Percentiles rank a stretch among this genome's conserved stretches.
These are phyloP conservation scores for Russula ochroleuca DNA, from an alignment of 768 basidiomycete species.

Conservation along the genomic window DNA sequence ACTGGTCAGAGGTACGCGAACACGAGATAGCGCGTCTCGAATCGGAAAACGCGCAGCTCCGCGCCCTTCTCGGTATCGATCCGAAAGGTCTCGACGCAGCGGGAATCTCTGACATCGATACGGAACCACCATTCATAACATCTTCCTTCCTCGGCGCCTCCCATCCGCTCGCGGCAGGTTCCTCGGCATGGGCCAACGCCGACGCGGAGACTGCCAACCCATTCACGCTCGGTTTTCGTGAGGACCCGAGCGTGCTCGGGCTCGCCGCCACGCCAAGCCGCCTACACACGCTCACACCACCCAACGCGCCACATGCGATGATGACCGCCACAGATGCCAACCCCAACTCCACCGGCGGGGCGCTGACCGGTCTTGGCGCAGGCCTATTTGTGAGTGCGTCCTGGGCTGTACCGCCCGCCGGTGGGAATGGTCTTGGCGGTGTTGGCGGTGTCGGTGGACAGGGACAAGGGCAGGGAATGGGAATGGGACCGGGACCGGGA, in stretches of 20 bases:
- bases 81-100: conserved; percentile 44
- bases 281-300: conserved; percentile 36
- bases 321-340: conserved; percentile 15
- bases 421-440: conserved; percentile 6
- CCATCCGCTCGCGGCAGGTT: conserved; percentile 21
- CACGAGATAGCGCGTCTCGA: conserved; percentile 78
- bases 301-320: conserved; percentile 27
- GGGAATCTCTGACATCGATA: conserved; percentile 47
- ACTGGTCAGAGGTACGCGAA: conserved; percentile 90
- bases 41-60: conserved; percentile 75
- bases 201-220: conserved; percentile 33
- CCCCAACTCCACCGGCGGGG: conserved; percentile 15
- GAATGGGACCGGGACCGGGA: not conserved
- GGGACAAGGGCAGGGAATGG: not conserved
- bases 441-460: conserved; percentile 6
- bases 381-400: conserved; percentile 23
- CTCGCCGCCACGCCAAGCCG: conserved; percentile 32
- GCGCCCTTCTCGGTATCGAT: conserved; percentile 74
- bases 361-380: not conserved
- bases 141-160: not conserved
- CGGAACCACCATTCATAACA: conserved; percentile 38
- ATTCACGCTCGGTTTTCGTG: conserved; percentile 22
- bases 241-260: conserved; percentile 25
- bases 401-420: conserved; percentile 17
- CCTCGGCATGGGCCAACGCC: conserved; percentile 27